Evolutionary conservation across 2,329 filamentous ascomycete genomes (phyloP), one percentile per base, ranked within the genome.

Genomic region (Sclerotinia sclerotiorum): DNA sequence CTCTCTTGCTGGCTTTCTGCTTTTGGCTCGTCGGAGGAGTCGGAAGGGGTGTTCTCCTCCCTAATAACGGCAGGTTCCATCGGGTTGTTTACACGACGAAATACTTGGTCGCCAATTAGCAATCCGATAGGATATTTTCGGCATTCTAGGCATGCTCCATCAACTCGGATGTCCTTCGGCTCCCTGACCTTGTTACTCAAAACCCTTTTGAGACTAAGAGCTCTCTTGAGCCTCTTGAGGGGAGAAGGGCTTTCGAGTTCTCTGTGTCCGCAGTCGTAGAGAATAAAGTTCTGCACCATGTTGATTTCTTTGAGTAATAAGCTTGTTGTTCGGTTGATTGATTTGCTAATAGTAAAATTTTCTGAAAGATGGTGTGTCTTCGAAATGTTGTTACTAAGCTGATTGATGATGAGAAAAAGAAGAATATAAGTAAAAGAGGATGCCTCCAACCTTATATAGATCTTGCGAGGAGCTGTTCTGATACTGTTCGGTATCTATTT

Each of bases 211-310:
- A 61, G 11, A 13, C 58, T 62, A 13, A 62, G 17, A 10, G 21
- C 44, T 17, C 44, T 62, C 58, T 62, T 62, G 7, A 39, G 3
- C 19, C 39, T 62, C 44, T 19, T 51, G 6, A 51, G 7, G 0
- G 11, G 6, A 29, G 46, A 39, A n/a, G 58, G 21, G 0, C 11
- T 8, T 27, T 62, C 44, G 2, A 21, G 15, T 32, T 10, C 46
- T 17, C 17, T 8, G 58, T 62, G 58, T 5, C 58, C 58, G 44
- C 58, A 62, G 13, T 49, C 44, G n/a, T 24, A 62, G 29, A 24
- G 2, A 21, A 39, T 1, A 1, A 3, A 32, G 3, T 62, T 62
- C n/a, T 39, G 19, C 0, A 19, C 3, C 44, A 62, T 62, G 6
- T 19, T 61, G 5, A 49, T 21, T 29, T 5, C 15, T 48, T 10